A percentile compares a stretch with the other conserved stretches of the same genome.
Evolutionary conservation across 768 basidiomycete species (phyloP).

Genomic region (Termitomyces sp.): DNA sequence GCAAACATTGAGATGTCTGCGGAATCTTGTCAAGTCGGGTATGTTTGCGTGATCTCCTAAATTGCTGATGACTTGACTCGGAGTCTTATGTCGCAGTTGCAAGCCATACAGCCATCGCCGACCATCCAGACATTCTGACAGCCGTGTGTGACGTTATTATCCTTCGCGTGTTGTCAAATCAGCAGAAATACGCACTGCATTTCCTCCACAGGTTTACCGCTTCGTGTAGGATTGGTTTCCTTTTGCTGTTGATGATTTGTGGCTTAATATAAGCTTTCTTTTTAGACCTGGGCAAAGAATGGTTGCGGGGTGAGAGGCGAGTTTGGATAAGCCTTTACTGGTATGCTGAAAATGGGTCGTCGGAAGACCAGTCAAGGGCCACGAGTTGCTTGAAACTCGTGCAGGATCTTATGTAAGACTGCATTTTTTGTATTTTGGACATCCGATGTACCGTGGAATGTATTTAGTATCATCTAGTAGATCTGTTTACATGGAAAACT

Average conservation of each 20-base stretch:
- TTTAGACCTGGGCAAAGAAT: conserved; percentile 9
- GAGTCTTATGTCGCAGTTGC: background rate
- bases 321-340: conserved; percentile 8
- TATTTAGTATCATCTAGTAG: background rate
- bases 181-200: conserved; percentile 17
- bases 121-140: conserved; percentile 6
- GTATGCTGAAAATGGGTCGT: conserved; percentile 15
- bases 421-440: background rate
- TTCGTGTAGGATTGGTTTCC: conserved; percentile 1
- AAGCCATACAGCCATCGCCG: conserved; percentile 7
- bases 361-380: conserved; percentile 11
- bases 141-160: conserved; percentile 8
- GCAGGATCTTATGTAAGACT: conserved; percentile 1
- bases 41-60: background rate
- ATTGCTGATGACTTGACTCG: background rate
- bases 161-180: conserved; percentile 9
- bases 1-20: conserved; percentile 14
- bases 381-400: conserved; percentile 5
- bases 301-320: conserved; percentile 7
- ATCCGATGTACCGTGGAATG: background rate
- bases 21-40: conserved; percentile 16
- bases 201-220: conserved; percentile 10
- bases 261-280: background rate
- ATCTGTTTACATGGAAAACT: no score
- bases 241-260: background rate